Evolutionary conservation across 768 basidiomycete species (phyloP), one percentile per base, ranked within the genome.

Genomic region (Coprinopsis strossmayeri): DNA sequence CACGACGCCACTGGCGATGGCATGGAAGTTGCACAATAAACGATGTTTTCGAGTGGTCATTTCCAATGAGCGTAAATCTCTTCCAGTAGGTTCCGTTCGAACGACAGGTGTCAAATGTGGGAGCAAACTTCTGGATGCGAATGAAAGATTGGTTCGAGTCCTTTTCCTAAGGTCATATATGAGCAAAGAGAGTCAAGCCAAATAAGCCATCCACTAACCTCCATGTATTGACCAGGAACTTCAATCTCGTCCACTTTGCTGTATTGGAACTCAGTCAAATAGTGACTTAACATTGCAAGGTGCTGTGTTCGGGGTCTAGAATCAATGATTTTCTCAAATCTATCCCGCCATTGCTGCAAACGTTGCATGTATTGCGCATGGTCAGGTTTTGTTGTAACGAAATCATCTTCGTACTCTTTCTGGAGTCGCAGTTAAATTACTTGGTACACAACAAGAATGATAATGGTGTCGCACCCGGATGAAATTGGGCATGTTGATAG

Each of bases 221-320:
- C 91, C 0, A 92, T 88, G 62, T 99, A 99, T 64, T 99, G 96
- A 5, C 96, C 96, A n/a, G 94, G 94, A 43, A 99, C 81, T 61
- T 99, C 94, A 32, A 99, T 90, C 54, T 99, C 95, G 54, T 98
- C 96, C 43, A 95, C 92, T 63, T 93, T 96, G 60, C 82, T 84
- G 64, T 97, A 93, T 57, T 98, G 95, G 73, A 98, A 99, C 65
- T 98, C 96, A 5, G 91, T 88, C 57, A 99, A 72, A 67, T 93
- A 96, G 65, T 94, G 92, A 55, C 91, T 92, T 35, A 90, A 71
- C 41, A 82, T 71, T 53, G 96, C 93, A 48, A 99, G 70, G 3
- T 91, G 81, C 57, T 95, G 92, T 37, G 84, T 65, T 30, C 86
- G 82, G 38, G 92, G 91, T 34, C 91, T 76, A 21, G 82, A 72